Base-by-base conservation (phyloP, 2,329 filamentous ascomycete genomes). In the Herpotrichia juniperi region DNA sequence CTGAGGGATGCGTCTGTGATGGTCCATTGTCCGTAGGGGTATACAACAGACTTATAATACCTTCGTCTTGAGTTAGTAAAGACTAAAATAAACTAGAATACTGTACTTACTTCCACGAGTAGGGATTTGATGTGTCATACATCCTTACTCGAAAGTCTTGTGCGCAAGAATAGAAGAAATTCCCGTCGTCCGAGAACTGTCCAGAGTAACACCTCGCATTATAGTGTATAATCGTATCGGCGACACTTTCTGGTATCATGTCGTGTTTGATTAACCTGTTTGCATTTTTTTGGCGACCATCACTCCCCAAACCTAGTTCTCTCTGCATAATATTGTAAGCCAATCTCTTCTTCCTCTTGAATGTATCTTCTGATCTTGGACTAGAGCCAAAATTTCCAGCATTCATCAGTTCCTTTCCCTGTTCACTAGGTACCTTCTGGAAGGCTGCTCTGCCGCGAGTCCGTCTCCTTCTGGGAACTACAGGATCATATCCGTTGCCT, bases 101-200 rank as follows among this genome's bases (percentile, higher is more conserved):
- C n/a, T 9, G 6, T 40, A 40, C 37, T 25, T 96, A 93, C 70
- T 88, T 89, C 94, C 94, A 99, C 59, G 92, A 84, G 74, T 94
- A 96, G 0, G 93, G 92, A 63, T 97, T 96, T 1, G 90, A 93
- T 0, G 94, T 97, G 72, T 97, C 93, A 74, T 97, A 99, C 90
- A 99, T 93, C 47, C 93, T 88, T 9, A 99, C 92, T 62, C 87
- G 89, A 77, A 96, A 96, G 74, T 97, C 93, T 73, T 97, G 91
- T 9, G 89, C 89, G 66, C 90, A 94, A 5, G 89, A 87, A 70
- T 93, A 97, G 78, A 97, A 97, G 78, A 97, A 97, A 73, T 96
- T 96, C 22, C 94, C 94, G 64, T 99, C 94, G 59, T 96, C 90
- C 0, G 91, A 96, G 71, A 97, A 99, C 69, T 97, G 93, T 1